Evolutionary conservation across 257 asterid species (phyloP).

Genomic region (Apocynum venetum): DNA sequence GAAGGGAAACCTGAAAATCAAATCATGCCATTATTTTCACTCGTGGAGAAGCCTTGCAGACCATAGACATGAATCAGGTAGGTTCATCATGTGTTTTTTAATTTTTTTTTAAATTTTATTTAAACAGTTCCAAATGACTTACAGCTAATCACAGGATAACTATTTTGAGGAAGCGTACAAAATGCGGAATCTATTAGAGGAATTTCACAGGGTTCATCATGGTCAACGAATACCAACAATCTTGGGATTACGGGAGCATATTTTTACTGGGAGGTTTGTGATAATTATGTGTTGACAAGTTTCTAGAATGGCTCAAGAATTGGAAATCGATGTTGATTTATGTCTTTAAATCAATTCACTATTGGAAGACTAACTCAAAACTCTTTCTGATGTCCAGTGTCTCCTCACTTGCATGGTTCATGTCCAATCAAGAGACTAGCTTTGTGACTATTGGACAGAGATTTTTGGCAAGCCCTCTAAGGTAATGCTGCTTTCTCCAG

Average conservation of each 20-base stretch:
- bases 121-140: constrained; percentile 8
- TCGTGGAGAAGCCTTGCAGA: constrained; percentile 99
- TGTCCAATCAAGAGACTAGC: constrained; percentile 99
- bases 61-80: constrained; percentile 99
- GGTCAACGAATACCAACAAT: constrained; percentile 88
- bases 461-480: constrained; percentile 82
- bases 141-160: constrained; percentile 60
- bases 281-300: background rate
- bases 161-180: constrained; percentile 99
- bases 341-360: background rate
- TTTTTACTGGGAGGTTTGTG: constrained; percentile 94
- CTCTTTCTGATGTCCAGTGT: constrained; percentile 54
- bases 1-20: constrained; percentile 99
- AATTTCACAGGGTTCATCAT: constrained; percentile 60
- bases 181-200: constrained; percentile 95
- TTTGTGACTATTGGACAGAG: constrained; percentile 98
- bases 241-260: constrained; percentile 93
- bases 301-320: constrained; percentile 3
- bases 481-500: constrained; percentile 37
- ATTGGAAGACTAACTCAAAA: constrained; percentile 24
- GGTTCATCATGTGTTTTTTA: background rate
- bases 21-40: constrained; percentile 94
- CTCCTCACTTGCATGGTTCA: constrained; percentile 99
- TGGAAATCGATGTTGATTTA: background rate
- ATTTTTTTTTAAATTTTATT: constrained; percentile 8